Percentiles rank a stretch among this genome's conserved stretches.
Evolutionary conservation across 1,284 basidiomycete genomes (phyloP).

Genomic region (Chondrostereum purpureum): DNA sequence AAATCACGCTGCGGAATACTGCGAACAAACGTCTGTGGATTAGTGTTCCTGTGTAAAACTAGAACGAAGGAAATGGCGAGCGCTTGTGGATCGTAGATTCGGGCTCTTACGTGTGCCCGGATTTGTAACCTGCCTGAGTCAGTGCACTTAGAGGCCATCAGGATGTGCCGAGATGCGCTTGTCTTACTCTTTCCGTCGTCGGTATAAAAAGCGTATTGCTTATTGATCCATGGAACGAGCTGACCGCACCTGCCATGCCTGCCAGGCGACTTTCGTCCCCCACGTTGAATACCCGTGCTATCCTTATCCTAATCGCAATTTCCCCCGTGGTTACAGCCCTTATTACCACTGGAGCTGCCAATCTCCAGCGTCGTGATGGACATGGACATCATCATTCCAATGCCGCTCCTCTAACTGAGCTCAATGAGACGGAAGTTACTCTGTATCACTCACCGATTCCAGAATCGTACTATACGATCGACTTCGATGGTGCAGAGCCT

Average conservation of each 20-base stretch:
- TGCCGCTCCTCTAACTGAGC: slow-evolving; percentile 43
- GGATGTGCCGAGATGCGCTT: neutral
- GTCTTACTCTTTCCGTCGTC: neutral
- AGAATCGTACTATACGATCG: slow-evolving; percentile 73
- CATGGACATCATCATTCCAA: slow-evolving; percentile 42
- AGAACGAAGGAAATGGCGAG: no score
- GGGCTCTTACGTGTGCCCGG: neutral
- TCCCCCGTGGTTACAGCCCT: neutral
- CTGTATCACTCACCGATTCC: slow-evolving; percentile 61
- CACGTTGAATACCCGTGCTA: neutral
- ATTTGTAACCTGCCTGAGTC: neutral
- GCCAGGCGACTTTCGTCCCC: neutral
- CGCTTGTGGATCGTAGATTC: no score
- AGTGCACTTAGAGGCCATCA: neutral
- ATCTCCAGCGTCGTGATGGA: slow-evolving; percentile 19
- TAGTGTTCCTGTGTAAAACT: no score
- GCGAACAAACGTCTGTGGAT: no score
- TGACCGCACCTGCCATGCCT: neutral
- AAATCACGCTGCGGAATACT: no score
- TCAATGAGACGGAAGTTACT: slow-evolving; percentile 71
- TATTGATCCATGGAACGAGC: no score
- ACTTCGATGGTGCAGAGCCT: slow-evolving; percentile 49
- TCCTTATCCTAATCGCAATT: neutral
- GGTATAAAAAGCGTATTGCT: no score
- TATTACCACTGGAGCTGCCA: neutral